These are phyloP conservation scores for Physaria fendleri DNA, from an alignment of 345 rosid species.

Conservation along the genomic window DNA sequence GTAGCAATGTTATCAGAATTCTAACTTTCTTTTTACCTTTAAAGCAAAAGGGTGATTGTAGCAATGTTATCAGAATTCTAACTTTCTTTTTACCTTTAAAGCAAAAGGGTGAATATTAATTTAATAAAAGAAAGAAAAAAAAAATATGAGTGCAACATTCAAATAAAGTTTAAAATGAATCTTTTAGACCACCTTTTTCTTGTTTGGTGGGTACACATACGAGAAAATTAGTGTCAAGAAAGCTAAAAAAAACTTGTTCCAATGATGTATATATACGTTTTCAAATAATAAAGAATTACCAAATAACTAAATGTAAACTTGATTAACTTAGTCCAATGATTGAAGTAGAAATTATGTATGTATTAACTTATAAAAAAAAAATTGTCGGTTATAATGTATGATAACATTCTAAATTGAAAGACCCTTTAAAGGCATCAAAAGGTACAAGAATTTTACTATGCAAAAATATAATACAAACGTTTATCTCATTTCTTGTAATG, in stretches of 20 bases:
- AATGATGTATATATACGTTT: background rate
- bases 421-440: too few species aligned
- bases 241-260: constrained; percentile 12
- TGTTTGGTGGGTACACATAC: constrained; percentile 31
- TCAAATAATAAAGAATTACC: background rate
- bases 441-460: too few species aligned
- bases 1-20: constrained; percentile 3
- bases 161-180: constrained; percentile 25
- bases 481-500: too few species aligned
- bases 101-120: constrained; percentile 25
- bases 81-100: constrained; percentile 27
- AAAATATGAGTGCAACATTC: constrained; percentile 25
- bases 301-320: background rate
- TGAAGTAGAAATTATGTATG: background rate
- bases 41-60: constrained; percentile 29
- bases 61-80: constrained; percentile 1
- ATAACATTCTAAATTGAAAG: too few species aligned
- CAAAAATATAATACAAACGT: too few species aligned
- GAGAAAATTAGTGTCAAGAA: constrained; percentile 25
- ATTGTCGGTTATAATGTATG: too few species aligned
- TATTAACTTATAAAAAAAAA: too few species aligned
- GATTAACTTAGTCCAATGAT: constrained; percentile 11
- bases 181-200: constrained; percentile 32
- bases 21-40: constrained; percentile 23
- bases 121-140: constrained; percentile 14